Conservation (phyloP, 169 alveolate species). For the Plasmodium malariae region DNA sequence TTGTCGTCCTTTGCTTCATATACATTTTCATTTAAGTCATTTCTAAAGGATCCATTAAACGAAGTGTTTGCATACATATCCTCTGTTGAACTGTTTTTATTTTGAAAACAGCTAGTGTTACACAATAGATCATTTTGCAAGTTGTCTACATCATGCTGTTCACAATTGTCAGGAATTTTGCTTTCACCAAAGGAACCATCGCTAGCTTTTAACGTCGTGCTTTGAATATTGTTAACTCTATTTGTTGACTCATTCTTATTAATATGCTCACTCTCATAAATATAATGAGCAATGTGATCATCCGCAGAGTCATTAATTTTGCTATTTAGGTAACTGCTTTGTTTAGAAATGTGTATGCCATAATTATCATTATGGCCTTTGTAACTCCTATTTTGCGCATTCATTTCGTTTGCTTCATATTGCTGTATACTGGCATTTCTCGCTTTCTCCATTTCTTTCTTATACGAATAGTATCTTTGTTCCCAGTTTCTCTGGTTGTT, state of each 20-base stretch:
- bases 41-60: neutral
- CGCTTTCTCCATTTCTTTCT: neutral
- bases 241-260: constrained; percentile 11
- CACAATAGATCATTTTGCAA: neutral
- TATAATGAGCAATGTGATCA: neutral
- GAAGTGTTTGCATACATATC: neutral
- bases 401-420: neutral
- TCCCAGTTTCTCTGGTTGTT: neutral
- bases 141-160: neutral
- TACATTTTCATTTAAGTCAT: neutral
- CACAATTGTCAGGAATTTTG: neutral
- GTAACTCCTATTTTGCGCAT: neutral
- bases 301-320: constrained; percentile 1
- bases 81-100: neutral
- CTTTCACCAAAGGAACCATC: neutral
- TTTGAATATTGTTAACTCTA: neutral
- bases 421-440: neutral
- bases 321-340: neutral
- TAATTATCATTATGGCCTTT: neutral
- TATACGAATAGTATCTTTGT: no score
- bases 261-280: constrained; percentile 13
- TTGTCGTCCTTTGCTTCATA: neutral
- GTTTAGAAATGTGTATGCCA: neutral
- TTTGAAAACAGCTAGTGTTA: neutral
- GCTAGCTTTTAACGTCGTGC: neutral